These are phyloP conservation scores for Podospora fimiseda DNA, from an alignment of 495 filamentous ascomycete species.

Conservation along the genomic window DNA sequence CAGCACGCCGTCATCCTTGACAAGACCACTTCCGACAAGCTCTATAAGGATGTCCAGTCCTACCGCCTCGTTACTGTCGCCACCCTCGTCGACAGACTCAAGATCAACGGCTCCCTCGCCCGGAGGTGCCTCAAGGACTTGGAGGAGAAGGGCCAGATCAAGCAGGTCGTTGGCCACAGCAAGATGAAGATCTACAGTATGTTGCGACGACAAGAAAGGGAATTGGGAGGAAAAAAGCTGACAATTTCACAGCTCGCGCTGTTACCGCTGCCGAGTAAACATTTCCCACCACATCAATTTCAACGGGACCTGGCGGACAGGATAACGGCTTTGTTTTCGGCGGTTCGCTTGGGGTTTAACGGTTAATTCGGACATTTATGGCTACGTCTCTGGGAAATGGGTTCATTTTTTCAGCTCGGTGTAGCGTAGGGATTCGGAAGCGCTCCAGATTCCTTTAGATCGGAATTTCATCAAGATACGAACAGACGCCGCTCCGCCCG, in stretches of 20 bases:
- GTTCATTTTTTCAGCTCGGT: slow-evolving; percentile 25
- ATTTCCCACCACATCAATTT: slow-evolving; percentile 22
- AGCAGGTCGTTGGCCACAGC: slow-evolving; percentile 94
- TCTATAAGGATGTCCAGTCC: slow-evolving; percentile 98
- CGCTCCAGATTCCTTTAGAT: slow-evolving; percentile 34
- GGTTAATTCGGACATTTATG: slow-evolving; percentile 26
- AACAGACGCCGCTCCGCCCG: slow-evolving; percentile 15
- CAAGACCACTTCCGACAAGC: slow-evolving; percentile 76
- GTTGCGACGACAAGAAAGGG: slow-evolving; percentile 27
- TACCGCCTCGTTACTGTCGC: slow-evolving; percentile 99
- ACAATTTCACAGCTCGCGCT: slow-evolving; percentile 51
- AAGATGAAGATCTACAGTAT: slow-evolving; percentile 98
- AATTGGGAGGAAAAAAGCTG: slow-evolving; percentile 21
- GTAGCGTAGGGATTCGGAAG: slow-evolving; percentile 36
- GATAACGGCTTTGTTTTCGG: slow-evolving; percentile 24
- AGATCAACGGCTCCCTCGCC: slow-evolving; percentile 99
- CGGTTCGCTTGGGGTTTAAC: slow-evolving; percentile 26
- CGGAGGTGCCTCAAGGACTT: slow-evolving; percentile 84
- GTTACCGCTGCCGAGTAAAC: slow-evolving; percentile 53
- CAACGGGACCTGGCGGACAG: slow-evolving; percentile 24
- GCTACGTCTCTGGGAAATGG: slow-evolving; percentile 29
- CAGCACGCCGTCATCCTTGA: slow-evolving; percentile 86
- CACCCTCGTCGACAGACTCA: slow-evolving; percentile 96
- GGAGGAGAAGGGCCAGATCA: slow-evolving; percentile 97
- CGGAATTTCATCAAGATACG: slow-evolving; percentile 31